Conservation (phyloP, 306 rosid species). For the Malus fusca region DNA sequence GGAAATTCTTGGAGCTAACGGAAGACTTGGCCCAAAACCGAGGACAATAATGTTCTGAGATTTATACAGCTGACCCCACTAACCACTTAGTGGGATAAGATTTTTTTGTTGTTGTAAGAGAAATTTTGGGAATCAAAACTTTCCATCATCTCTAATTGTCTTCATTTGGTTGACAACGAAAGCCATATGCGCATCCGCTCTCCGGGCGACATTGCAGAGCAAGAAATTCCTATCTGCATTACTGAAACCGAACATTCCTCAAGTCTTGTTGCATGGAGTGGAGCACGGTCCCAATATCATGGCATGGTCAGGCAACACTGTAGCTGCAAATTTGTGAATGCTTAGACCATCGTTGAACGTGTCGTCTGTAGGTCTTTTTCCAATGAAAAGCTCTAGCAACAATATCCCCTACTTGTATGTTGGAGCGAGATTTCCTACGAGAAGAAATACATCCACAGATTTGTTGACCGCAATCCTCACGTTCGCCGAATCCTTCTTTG, state of each 20-base stretch:
- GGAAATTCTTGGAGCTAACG: too few relatives aligned
- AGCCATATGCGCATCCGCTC: constrained; percentile 22
- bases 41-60: too few relatives aligned
- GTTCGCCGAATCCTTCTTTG: too few relatives aligned
- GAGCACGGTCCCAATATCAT: not conserved
- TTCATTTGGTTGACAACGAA: constrained; percentile 24
- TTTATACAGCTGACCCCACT: too few relatives aligned
- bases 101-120: too few relatives aligned
- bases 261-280: not conserved
- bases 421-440: too few relatives aligned
- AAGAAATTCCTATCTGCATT: not conserved
- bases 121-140: too few relatives aligned
- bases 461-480: too few relatives aligned
- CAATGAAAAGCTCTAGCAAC: not conserved
- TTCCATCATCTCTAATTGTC: not conserved
- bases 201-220: constrained; percentile 6
- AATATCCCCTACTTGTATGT: too few relatives aligned
- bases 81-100: too few relatives aligned
- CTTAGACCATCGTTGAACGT: not conserved
- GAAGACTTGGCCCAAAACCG: too few relatives aligned
- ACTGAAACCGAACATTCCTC: not conserved
- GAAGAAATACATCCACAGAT: too few relatives aligned
- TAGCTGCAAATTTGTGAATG: not conserved
- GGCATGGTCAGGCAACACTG: constrained; percentile 14
- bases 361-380: constrained; percentile 19